phyloP scores from a whole-genome alignment of 805 yeast species.

The Saturnispora hagleri region DNA sequence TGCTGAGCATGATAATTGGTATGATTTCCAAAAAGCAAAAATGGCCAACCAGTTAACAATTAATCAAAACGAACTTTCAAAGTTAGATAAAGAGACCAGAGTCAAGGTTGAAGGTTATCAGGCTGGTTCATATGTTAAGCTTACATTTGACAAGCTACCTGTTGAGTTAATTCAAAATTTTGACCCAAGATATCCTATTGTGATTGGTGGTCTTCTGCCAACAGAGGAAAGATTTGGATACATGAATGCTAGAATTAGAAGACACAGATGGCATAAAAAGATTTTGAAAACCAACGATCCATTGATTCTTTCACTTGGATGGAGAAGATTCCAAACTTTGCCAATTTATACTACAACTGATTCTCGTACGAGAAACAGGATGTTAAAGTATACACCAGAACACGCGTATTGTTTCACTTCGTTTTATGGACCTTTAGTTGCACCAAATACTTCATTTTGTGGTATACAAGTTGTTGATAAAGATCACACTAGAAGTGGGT shows the following conservation, averaged over 20 bases:
- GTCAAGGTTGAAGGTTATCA: slow-evolving; percentile 80
- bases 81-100: slow-evolving; percentile 70
- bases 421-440: slow-evolving; percentile 93
- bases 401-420: slow-evolving; percentile 95
- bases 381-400: slow-evolving; percentile 97
- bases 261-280: slow-evolving; percentile 98
- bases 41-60: slow-evolving; percentile 94
- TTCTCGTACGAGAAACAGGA: slow-evolving; percentile 94
- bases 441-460: slow-evolving; percentile 96
- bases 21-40: slow-evolving; percentile 92
- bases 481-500: slow-evolving; percentile 76
- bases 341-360: slow-evolving; percentile 96
- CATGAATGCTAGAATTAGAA: slow-evolving; percentile 85
- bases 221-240: slow-evolving; percentile 92
- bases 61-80: slow-evolving; percentile 69
- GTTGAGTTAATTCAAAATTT: slow-evolving; percentile 85
- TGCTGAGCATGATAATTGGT: slow-evolving; percentile 92
- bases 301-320: slow-evolving; percentile 83
- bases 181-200: slow-evolving; percentile 75
- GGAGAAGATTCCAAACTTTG: slow-evolving; percentile 97
- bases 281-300: slow-evolving; percentile 95
- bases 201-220: slow-evolving; percentile 83
- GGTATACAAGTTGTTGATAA: slow-evolving; percentile 86
- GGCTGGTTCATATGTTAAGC: slow-evolving; percentile 89
- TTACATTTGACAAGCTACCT: slow-evolving; percentile 76